phyloP scores from a whole-genome alignment of 352 stramenopile species.

The Phytophthora cactorum region DNA sequence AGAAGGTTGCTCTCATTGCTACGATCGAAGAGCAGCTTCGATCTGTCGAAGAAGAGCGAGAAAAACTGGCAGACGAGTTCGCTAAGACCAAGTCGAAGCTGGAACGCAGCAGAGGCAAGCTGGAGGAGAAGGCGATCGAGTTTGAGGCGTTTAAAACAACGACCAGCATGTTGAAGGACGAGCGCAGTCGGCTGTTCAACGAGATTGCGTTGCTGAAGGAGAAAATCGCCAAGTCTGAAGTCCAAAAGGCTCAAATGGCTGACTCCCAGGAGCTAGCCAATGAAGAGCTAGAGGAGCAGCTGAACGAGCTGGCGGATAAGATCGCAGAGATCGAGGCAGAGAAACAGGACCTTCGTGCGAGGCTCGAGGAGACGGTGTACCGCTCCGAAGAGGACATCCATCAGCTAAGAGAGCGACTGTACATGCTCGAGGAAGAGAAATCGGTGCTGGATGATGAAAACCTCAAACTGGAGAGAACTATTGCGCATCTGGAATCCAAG shows the following conservation, averaged over 20 bases:
- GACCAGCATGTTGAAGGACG: constrained; percentile 66
- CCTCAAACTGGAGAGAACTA: constrained; percentile 40
- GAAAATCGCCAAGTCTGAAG: constrained; percentile 49
- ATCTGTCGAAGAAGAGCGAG: constrained; percentile 49
- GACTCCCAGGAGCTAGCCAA: constrained; percentile 55
- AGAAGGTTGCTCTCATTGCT: constrained; percentile 58
- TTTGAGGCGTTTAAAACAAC: constrained; percentile 67
- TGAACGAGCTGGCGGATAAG: constrained; percentile 62
- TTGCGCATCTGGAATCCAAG: constrained; percentile 45
- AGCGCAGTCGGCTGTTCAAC: constrained; percentile 56
- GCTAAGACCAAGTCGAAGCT: constrained; percentile 55
- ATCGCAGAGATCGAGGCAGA: constrained; percentile 65
- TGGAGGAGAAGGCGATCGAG: constrained; percentile 74
- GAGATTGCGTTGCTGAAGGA: constrained; percentile 65
- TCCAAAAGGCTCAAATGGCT: constrained; percentile 51
- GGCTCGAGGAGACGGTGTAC: constrained; percentile 43
- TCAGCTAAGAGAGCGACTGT: constrained; percentile 48
- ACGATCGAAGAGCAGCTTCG: constrained; percentile 61
- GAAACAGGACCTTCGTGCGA: constrained; percentile 50
- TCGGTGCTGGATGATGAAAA: constrained; percentile 44
- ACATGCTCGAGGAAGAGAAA: constrained; percentile 58
- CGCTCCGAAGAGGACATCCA: constrained; percentile 60
- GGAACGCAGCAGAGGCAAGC: constrained; percentile 46
- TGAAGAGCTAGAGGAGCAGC: constrained; percentile 60
- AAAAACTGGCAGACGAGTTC: constrained; percentile 54